phyloP scores from a whole-genome alignment of 441 rosid species.

The Raphanus hybrid region DNA sequence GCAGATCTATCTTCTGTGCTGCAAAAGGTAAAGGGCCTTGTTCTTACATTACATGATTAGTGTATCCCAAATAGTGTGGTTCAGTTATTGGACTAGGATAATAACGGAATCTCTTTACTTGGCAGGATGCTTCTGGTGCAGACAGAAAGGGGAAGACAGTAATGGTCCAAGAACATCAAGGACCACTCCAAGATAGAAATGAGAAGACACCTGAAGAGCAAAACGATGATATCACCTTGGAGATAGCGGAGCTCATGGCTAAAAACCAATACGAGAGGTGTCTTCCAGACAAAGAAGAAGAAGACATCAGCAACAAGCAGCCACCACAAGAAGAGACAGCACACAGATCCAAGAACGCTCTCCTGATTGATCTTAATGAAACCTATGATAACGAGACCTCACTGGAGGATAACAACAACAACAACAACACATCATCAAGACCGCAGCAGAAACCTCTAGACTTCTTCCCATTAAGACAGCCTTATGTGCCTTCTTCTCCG shows the following conservation, averaged over 20 bases:
- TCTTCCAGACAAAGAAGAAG: conserved; percentile 58
- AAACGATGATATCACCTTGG: conserved; percentile 75
- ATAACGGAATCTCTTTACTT: conserved; percentile 31
- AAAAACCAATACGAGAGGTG: neutral
- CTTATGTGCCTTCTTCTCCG: conserved; percentile 46
- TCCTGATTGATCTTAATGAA: conserved; percentile 52
- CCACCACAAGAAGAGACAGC: conserved; percentile 42
- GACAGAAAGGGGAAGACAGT: conserved; percentile 49
- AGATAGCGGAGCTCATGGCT: neutral
- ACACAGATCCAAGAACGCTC: conserved; percentile 42
- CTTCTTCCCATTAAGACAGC: conserved; percentile 52
- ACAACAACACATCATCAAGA: neutral
- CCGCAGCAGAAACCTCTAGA: conserved; percentile 47
- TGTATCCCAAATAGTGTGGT: neutral
- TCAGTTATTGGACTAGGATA: neutral
- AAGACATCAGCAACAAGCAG: conserved; percentile 51
- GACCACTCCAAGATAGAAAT: conserved; percentile 38
- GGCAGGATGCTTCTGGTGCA: conserved; percentile 62
- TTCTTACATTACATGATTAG: neutral
- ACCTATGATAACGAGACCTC: conserved; percentile 50
- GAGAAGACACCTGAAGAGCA: conserved; percentile 58
- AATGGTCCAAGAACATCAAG: conserved; percentile 34
- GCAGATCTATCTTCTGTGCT: conserved; percentile 50
- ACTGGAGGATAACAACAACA: conserved; percentile 38
- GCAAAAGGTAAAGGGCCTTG: conserved; percentile 58